Conservation (phyloP, 352 stramenopile species). For the Aphanomyces euteiches region DNA sequence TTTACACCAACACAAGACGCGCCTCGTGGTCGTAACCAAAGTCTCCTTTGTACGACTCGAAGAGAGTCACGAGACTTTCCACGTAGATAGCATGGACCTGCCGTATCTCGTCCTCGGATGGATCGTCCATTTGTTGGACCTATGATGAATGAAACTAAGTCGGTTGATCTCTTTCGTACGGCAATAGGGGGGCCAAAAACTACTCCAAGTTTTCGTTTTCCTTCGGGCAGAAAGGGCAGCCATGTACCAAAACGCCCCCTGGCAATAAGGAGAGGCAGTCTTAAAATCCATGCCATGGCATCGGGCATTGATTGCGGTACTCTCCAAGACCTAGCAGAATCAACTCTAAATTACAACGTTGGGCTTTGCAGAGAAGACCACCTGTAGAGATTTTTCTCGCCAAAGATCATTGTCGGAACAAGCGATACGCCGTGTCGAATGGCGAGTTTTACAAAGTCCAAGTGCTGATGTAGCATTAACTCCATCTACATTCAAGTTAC, state of each 20-base stretch:
- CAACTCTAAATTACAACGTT: neutral
- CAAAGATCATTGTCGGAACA: constrained; percentile 72
- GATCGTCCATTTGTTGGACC: neutral
- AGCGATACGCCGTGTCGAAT: constrained; percentile 71
- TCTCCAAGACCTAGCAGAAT: constrained; percentile 51
- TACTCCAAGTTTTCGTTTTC: constrained; percentile 59
- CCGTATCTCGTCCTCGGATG: neutral
- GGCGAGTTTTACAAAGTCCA: constrained; percentile 78
- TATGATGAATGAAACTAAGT: constrained; percentile 68
- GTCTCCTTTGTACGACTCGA: constrained; percentile 53
- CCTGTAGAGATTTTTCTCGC: constrained; percentile 79
- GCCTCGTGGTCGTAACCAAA: constrained; percentile 74
- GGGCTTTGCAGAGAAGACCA: constrained; percentile 27
- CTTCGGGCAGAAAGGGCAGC: constrained; percentile 58
- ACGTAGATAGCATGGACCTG: neutral
- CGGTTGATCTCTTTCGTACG: constrained; percentile 35
- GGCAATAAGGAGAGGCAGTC: constrained; percentile 73
- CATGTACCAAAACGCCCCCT: constrained; percentile 71
- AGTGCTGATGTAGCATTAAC: constrained; percentile 69
- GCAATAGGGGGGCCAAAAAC: constrained; percentile 70
- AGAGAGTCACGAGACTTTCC: neutral
- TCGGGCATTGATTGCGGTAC: constrained; percentile 55
- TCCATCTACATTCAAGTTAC: constrained; percentile 38
- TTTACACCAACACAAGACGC: constrained; percentile 48
- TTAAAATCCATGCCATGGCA: constrained; percentile 61